A percentile compares a stretch with the other conserved stretches of the same genome.
phyloP scores from a whole-genome alignment of 2,329 filamentous ascomycete species.

The Trichoderma sp. region DNA sequence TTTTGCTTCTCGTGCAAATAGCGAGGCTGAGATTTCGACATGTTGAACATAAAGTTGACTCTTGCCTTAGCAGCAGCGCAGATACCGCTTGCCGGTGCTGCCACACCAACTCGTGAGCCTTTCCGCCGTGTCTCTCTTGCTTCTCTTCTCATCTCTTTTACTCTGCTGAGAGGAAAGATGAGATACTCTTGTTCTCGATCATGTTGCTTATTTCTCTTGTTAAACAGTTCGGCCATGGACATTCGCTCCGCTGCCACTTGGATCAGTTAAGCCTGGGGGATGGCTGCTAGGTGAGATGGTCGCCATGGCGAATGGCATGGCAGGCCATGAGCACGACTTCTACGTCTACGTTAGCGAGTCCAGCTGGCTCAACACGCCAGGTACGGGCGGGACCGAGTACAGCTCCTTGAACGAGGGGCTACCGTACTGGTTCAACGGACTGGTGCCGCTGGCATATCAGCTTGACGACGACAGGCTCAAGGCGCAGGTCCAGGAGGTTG shows the following conservation, averaged over 20 bases:
- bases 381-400: conserved; percentile 49
- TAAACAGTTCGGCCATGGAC: conserved; percentile 26
- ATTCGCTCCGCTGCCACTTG: conserved; percentile 40
- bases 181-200: neutral
- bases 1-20: neutral
- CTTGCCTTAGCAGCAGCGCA: conserved; percentile 17
- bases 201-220: neutral
- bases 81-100: conserved; percentile 20
- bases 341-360: conserved; percentile 52
- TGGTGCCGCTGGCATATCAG: conserved; percentile 55
- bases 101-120: conserved; percentile 15
- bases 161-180: neutral
- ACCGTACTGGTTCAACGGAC: conserved; percentile 60
- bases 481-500: conserved; percentile 39
- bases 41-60: conserved; percentile 18
- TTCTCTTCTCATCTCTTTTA: neutral
- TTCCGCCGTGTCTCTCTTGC: neutral
- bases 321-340: conserved; percentile 53
- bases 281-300: conserved; percentile 52
- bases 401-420: conserved; percentile 54
- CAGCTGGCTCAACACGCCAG: conserved; percentile 41
- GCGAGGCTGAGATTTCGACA: neutral
- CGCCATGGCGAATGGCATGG: conserved; percentile 49
- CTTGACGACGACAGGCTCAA: conserved; percentile 44
- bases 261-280: conserved; percentile 49